A percentile compares a stretch with the other conserved stretches of the same genome.
These are phyloP conservation scores for Debaryomyces psychrophilus DNA, from an alignment of 1,139 yeast genomes.

Conservation along the genomic window DNA sequence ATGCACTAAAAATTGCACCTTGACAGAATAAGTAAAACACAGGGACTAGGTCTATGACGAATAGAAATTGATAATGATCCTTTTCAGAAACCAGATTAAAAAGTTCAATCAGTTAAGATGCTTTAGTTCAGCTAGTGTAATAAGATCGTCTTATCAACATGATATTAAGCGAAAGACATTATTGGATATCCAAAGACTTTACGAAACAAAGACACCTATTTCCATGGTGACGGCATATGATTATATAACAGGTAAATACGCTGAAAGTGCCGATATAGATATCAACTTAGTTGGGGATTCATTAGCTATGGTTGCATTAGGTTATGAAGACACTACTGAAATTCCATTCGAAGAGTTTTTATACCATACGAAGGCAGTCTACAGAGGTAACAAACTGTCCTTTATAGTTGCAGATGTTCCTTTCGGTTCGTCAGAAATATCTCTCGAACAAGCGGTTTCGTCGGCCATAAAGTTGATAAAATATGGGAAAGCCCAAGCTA, in stretches of 20 bases:
- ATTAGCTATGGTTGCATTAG: constrained; percentile 87
- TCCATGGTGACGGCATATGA: constrained; percentile 88
- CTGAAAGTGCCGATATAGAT: constrained; percentile 71
- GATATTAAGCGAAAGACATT: constrained; percentile 31
- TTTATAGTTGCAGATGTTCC: constrained; percentile 87
- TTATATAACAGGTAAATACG: constrained; percentile 72
- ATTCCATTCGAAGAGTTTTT: constrained; percentile 76
- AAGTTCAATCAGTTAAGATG: neutral
- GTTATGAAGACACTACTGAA: constrained; percentile 77
- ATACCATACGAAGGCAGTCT: constrained; percentile 74
- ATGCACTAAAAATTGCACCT: neutral
- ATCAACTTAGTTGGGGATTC: constrained; percentile 87
- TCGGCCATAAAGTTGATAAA: constrained; percentile 65
- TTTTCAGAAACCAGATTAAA: neutral
- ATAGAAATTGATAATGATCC: neutral
- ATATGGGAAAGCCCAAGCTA: constrained; percentile 69
- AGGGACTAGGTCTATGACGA: neutral
- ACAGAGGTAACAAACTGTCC: constrained; percentile 67
- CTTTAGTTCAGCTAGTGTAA: neutral
- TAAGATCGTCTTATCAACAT: constrained; percentile 7
- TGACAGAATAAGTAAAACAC: too few relatives aligned
- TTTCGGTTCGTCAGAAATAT: constrained; percentile 79
- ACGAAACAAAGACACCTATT: constrained; percentile 54
- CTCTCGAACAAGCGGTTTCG: constrained; percentile 64
- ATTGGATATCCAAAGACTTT: constrained; percentile 46